phyloP scores from a whole-genome alignment of 345 rosid species.

The Arabis alpina region DNA sequence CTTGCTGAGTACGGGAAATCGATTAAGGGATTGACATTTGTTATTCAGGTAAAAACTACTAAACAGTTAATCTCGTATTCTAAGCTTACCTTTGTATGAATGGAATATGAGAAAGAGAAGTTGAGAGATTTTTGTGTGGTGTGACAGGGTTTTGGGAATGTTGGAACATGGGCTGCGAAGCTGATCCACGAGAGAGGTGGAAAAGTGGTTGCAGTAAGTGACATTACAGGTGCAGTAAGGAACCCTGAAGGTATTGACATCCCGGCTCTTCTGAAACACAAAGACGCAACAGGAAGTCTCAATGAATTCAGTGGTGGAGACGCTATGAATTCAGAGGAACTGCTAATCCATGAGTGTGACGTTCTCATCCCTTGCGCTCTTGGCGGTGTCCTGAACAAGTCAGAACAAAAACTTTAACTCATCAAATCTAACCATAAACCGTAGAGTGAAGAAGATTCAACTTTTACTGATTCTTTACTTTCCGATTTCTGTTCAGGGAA shows the following conservation, averaged over 20 bases:
- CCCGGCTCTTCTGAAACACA: slow-evolving; percentile 60
- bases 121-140: background rate
- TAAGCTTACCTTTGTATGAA: background rate
- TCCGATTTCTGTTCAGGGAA: slow-evolving; percentile 52
- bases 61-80: background rate
- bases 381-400: slow-evolving; percentile 97
- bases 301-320: slow-evolving; percentile 76
- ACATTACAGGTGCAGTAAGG: slow-evolving; percentile 88
- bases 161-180: slow-evolving; percentile 93
- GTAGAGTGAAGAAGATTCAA: background rate
- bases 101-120: background rate
- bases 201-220: slow-evolving; percentile 89
- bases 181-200: slow-evolving; percentile 93
- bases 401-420: slow-evolving; percentile 11
- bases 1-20: slow-evolving; percentile 88
- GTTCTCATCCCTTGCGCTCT: slow-evolving; percentile 96
- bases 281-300: slow-evolving; percentile 66
- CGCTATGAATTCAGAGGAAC: slow-evolving; percentile 60
- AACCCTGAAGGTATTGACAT: slow-evolving; percentile 82
- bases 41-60: slow-evolving; percentile 68
- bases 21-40: slow-evolving; percentile 78
- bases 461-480: slow-evolving; percentile 19
- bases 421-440: background rate
- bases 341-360: slow-evolving; percentile 92
- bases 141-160: slow-evolving; percentile 91